These are phyloP conservation scores for Cenococcum geophilum DNA, from an alignment of 495 filamentous ascomycete species.

Conservation along the genomic window DNA sequence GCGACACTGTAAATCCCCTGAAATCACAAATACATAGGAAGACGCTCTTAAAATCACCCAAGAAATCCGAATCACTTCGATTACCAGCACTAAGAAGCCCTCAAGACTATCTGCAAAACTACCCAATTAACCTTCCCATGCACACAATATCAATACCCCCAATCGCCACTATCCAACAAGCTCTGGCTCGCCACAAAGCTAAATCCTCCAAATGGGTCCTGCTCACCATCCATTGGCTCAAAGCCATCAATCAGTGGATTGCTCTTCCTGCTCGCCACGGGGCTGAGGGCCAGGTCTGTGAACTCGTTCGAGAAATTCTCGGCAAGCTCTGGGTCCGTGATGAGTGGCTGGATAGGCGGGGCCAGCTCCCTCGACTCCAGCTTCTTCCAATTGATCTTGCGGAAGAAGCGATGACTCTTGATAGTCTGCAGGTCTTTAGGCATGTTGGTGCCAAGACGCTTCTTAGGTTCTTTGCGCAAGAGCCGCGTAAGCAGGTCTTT, in stretches of 20 bases:
- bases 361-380: constrained; percentile 71
- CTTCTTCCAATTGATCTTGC: constrained; percentile 86
- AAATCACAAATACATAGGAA: too few species aligned
- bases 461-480: constrained; percentile 82
- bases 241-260: constrained; percentile 51
- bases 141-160: constrained; percentile 14
- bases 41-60: too few species aligned
- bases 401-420: constrained; percentile 93
- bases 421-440: constrained; percentile 78
- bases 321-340: constrained; percentile 89
- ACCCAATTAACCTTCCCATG: too few species aligned
- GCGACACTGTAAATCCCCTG: too few species aligned
- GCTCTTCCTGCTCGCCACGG: constrained; percentile 55
- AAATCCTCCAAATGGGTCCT: constrained; percentile 87
- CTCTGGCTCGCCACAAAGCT: constrained; percentile 90
- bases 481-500: constrained; percentile 88
- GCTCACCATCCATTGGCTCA: constrained; percentile 35
- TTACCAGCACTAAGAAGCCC: too few species aligned
- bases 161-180: constrained; percentile 51
- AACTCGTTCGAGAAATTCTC: constrained; percentile 92
- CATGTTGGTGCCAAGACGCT: constrained; percentile 81
- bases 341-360: constrained; percentile 82
- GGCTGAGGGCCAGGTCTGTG: constrained; percentile 75
- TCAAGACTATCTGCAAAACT: too few species aligned
- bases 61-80: too few species aligned